Base-by-base conservation (phyloP, 176 grass and related monocot species). In the Cocos nucifera region DNA sequence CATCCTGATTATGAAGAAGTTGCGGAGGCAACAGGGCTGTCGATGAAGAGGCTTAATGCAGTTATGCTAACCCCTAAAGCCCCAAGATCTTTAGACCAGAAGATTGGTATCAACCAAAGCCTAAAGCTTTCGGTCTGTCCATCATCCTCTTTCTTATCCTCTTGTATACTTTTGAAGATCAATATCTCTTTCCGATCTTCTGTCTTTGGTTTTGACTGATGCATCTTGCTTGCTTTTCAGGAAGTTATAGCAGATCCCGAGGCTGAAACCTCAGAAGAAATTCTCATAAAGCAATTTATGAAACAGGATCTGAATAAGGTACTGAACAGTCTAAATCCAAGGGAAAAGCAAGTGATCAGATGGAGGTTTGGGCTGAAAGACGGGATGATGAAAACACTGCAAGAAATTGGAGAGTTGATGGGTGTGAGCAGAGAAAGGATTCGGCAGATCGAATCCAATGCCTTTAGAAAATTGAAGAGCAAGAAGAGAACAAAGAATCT, bases 401-500 rank as follows among this genome's bases (percentile, higher is more conserved):
- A 88, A 50, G 79, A 88, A 65, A 85, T 92, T 22, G 93, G 93
- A 52, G 69, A 81, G 59, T 39, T 80, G 29, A 67, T 92, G 69
- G 72, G 78, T 51, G 80, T 92, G 67, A 98, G 87, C 66, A 78
- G 93, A 66, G 93, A 98, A 76, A 83, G 87, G 73, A 79, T 92
- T 67, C 69, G 87, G 70, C 93, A 92, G 53, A 88, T 98, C 8
- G 87, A 98, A 73, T 62, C 77, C 61, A 73, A 50, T 51, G 81
- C 87, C n/a, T 81, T 98, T 60, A 82, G 84, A 78, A 98, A 98
- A 74, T 65, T 98, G 6, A 85, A 80, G 75, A 71, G 32, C 73
- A 88, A 83, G 78, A 88, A 88, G 51, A 81, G 22, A 80, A 66
- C 78, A 19, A 72, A 82, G 51, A 75, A 83, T 65, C 52, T 97